Evolutionary conservation across 2,329 filamentous ascomycete genomes (phyloP), one percentile per base, ranked within the genome.

Genomic region (Aschersonia sp.): DNA sequence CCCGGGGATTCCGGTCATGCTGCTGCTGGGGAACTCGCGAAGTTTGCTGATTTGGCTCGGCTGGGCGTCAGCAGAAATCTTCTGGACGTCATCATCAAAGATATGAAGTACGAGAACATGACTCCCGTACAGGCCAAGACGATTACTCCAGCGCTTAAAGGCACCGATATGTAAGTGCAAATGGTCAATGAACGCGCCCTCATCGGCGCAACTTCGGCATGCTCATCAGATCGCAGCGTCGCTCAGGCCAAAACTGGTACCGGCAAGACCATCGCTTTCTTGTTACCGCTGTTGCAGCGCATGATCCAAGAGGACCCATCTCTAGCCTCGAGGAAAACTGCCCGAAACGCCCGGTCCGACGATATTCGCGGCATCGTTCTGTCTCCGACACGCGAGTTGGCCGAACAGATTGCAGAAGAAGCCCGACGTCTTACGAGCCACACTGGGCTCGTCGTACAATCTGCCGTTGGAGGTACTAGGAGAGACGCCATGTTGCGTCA

Each of bases 211-310:
- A n/a, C 9, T 7, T 7, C 11, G 14, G 35, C 4, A 22, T 52
- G 57, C 59, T 42, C 9, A 42, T n/a, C 40, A 14, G n/a, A 62
- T 46, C 37, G 51, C 58, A 87, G 84, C 56, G 75, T 97, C 55
- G 92, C 90, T 44, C 92, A 97, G 69, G 92, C 92, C 50, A 95
- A 87, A 68, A 98, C 92, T 7, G 92, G 92, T 61, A 97, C 92
- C 4, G 92, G 92, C 61, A 98, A 98, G 69, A 98, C 92, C 0
- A 69, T 97, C 49, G 92, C 87, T 37, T 98, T 97, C 71, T 73
- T 98, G 30, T 68, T 97, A 6, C 92, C 92, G 46, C 71, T 88
- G 6, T 68, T 97, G 46, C 87, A 96, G 62, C 81, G 81, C 50
- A 85, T 95, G 59, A 69, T 94, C 51, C 63, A 67, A 22, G 67